Evolutionary conservation across 2,329 filamentous ascomycete genomes (phyloP), one percentile per base, ranked within the genome.

Genomic region (Myriosclerotinia curreyana): DNA sequence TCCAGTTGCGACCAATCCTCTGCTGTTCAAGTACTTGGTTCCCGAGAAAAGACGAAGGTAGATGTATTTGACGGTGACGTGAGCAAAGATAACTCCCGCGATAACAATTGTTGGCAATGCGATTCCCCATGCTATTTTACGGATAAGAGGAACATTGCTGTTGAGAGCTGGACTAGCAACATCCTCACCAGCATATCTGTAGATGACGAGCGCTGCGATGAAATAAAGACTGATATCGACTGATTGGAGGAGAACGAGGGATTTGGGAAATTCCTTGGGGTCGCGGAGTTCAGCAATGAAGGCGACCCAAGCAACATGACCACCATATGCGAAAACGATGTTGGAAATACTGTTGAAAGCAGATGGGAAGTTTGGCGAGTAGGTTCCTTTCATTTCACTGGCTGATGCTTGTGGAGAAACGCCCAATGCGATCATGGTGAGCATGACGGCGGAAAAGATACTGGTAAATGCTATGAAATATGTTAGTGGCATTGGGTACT

Each of bases 101-200:
- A 91, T 84, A 55, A 91, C 78, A 65, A 91, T 90, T 2, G 86
- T 90, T 2, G 87, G 87, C 2, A 88, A 79, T 0, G 88, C 88
- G 65, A 91, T 78, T 31, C 86, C 87, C 76, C 86, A 91, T 15
- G 87, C 86, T 14, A 88, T 77, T 71, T 89, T 89, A 28, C 82
- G 79, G 54, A 90, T 76, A 0, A 81, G 71, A 1, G 73, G 73
- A 0, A 75, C 76, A 4, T 81, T 79, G 9, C 87, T 83, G 9
- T 86, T 84, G 1, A 92, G 80, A 0, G 89, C 88, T 0, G 89
- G 89, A 1, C 84, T 86, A 1, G 81, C 79, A 2, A 91, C 86
- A 12, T 79, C 75, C 0, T 79, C 76, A 0, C 89, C 88, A 6
- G 83, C 84, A 70, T 82, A 91, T 65, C 83, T 79, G 76, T 91